Base-by-base conservation (phyloP, 306 rosid species). In the Acacia melanoxylon region DNA sequence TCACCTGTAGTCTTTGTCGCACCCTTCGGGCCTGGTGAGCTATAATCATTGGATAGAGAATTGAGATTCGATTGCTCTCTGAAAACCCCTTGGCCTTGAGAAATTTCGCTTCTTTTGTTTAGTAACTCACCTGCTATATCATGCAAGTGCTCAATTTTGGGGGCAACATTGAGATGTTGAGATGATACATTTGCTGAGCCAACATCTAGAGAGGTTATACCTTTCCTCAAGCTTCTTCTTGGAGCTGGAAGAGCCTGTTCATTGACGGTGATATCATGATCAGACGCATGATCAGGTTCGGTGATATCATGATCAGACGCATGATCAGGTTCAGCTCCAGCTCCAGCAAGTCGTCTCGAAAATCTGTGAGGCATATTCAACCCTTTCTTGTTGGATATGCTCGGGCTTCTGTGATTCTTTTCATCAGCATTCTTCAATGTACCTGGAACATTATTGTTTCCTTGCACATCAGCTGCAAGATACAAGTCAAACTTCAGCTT, bases 301-400 rank as follows among this genome's bases (percentile, higher is more conserved):
- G 76, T 81, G 75, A 75, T 81, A 68, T 85, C 75, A 66, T 24
- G 45, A 16, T 33, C 44, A 54, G 67, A 75, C 81, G 69, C 76
- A 68, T 81, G 85, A 78, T 86, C 89, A 78, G 91, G 92, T 81
- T 83, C n/a, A n/a, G n/a, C n/a, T n/a, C n/a, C 88, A 82, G 65
- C 24, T 77, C 93, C 94, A 85, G 98, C 89, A 81, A 93, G 93
- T 84, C 97, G 89, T 37, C 72, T 92, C 22, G 98, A 95, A 76
- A 82, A 89, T 27, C 98, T 91, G 56, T 76, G 84, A 68, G 85
- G 84, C 83, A 84, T 75, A 74, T 35, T 84, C 76, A 77, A 83
- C 22, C 87, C 80, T 74, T 86, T 83, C 86, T 88, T 79, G 77
- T 49, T 87, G 31, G 86, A 81, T 73, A 80, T 85, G 63, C 90